Evolutionary conservation across 306 rosid species (phyloP).

Genomic region (Ormosia semicastrata): DNA sequence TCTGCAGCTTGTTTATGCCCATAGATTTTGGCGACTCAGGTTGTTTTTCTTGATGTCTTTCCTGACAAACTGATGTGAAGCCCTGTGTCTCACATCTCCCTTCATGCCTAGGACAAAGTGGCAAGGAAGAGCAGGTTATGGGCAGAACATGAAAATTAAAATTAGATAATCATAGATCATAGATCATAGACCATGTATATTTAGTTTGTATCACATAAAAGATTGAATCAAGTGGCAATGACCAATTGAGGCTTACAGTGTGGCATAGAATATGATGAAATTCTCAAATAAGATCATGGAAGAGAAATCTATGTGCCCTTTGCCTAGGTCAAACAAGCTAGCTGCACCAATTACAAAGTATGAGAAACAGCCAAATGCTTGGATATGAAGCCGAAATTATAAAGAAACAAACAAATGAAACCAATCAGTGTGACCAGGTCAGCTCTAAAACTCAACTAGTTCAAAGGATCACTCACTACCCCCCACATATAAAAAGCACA

Average conservation of each 20-base stretch:
- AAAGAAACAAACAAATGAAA: slow-evolving; percentile 38
- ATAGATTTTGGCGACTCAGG: slow-evolving; percentile 28
- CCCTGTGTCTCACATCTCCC: slow-evolving; percentile 2
- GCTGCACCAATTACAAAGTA: slow-evolving; percentile 23
- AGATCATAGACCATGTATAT: not conserved
- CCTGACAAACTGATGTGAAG: not conserved
- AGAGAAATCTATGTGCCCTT: slow-evolving; percentile 29
- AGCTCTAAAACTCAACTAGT: slow-evolving; percentile 22
- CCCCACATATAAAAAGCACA: slow-evolving; percentile 39
- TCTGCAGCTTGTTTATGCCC: not conserved
- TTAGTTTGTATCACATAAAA: not conserved
- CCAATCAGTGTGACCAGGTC: slow-evolving; percentile 54
- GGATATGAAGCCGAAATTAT: slow-evolving; percentile 33
- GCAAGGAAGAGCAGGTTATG: not conserved
- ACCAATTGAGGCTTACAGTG: slow-evolving; percentile 24
- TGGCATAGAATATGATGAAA: not conserved
- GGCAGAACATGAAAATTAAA: not conserved
- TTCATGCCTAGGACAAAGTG: slow-evolving; percentile 25
- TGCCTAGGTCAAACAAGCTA: slow-evolving; percentile 46
- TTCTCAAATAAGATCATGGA: not conserved
- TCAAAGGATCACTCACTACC: slow-evolving; percentile 23
- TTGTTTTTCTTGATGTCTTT: slow-evolving; percentile 29
- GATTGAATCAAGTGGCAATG: slow-evolving; percentile 4
- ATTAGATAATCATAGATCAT: not conserved
- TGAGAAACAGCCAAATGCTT: slow-evolving; percentile 45